Evolutionary conservation across 177 flowering plant species (phyloP).

Genomic region (Tripterygium wilfordii): DNA sequence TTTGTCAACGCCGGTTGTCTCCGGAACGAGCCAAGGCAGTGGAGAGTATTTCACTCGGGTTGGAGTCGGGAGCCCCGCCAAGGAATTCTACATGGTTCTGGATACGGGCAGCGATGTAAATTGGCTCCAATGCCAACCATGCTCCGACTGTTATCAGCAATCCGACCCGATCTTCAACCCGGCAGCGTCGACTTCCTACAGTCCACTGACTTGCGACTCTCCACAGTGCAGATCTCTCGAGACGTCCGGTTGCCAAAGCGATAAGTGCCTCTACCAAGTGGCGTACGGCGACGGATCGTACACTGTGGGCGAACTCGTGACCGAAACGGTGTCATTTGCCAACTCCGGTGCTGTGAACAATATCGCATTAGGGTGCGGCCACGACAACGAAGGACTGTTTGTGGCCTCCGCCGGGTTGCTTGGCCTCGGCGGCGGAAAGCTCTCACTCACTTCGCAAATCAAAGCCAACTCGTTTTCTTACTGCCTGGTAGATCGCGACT

Average conservation of each 20-base stretch:
- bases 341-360: constrained; percentile 14
- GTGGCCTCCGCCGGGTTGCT: constrained; percentile 39
- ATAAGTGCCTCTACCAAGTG: constrained; percentile 28
- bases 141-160: constrained; percentile 59
- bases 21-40: constrained; percentile 59
- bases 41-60: constrained; percentile 63
- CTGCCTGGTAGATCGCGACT: constrained; percentile 45
- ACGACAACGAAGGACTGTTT: constrained; percentile 39
- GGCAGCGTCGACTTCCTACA: constrained; percentile 27
- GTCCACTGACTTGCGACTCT: constrained; percentile 24
- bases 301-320: constrained; percentile 33
- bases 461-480: constrained; percentile 42
- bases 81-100: constrained; percentile 40
- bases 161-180: constrained; percentile 64
- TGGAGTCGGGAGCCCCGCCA: constrained; percentile 56
- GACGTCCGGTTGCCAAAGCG: constrained; percentile 7
- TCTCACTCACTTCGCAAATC: constrained; percentile 32
- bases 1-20: constrained; percentile 43
- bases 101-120: constrained; percentile 72
- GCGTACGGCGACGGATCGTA: constrained; percentile 46
- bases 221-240: neutral
- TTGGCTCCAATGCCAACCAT: constrained; percentile 77
- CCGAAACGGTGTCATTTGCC: constrained; percentile 37
- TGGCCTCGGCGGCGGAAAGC: constrained; percentile 39
- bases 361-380: constrained; percentile 43